phyloP scores from a whole-genome alignment of 1,139 yeast species.

The Geotrichum bryndzae region DNA sequence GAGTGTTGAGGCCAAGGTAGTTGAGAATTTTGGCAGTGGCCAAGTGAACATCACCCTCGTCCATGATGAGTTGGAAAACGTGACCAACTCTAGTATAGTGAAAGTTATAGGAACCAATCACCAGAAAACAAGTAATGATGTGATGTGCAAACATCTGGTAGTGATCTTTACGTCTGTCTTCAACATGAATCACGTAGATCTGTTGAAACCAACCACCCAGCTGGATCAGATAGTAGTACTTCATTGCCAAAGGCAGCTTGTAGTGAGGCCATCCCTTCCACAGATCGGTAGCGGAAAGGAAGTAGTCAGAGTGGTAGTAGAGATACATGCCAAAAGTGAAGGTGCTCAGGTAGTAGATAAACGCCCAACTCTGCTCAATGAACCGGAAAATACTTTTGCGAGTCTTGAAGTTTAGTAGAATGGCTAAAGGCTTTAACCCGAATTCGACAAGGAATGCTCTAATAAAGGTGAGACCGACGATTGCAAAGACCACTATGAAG shows the following conservation, averaged over 20 bases:
- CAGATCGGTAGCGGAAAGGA: conserved; percentile 50
- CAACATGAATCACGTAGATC: conserved; percentile 67
- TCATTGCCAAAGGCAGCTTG: conserved; percentile 41
- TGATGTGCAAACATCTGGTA: conserved; percentile 86
- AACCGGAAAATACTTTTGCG: conserved; percentile 56
- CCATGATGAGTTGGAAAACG: conserved; percentile 73
- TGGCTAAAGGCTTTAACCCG: conserved; percentile 54
- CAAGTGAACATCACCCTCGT: conserved; percentile 67
- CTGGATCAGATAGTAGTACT: conserved; percentile 65
- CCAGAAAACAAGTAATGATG: conserved; percentile 64
- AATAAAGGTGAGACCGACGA: conserved; percentile 51
- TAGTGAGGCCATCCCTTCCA: conserved; percentile 77
- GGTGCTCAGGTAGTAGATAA: conserved; percentile 54
- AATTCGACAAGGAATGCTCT: conserved; percentile 57
- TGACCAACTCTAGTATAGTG: conserved; percentile 76
- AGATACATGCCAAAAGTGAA: conserved; percentile 55
- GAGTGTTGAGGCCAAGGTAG: conserved; percentile 53
- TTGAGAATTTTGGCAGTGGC: conserved; percentile 71
- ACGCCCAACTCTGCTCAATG: conserved; percentile 83
- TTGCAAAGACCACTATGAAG: conserved; percentile 51
- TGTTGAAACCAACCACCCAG: conserved; percentile 79
- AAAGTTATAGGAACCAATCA: conserved; percentile 66
- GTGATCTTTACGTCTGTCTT: conserved; percentile 75
- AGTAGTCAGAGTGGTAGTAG: conserved; percentile 55
- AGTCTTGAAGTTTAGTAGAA: conserved; percentile 29